Evolutionary conservation across 371 early-diverging fungal species (phyloP).

Genomic region (Cokeromyces recurvatus): DNA sequence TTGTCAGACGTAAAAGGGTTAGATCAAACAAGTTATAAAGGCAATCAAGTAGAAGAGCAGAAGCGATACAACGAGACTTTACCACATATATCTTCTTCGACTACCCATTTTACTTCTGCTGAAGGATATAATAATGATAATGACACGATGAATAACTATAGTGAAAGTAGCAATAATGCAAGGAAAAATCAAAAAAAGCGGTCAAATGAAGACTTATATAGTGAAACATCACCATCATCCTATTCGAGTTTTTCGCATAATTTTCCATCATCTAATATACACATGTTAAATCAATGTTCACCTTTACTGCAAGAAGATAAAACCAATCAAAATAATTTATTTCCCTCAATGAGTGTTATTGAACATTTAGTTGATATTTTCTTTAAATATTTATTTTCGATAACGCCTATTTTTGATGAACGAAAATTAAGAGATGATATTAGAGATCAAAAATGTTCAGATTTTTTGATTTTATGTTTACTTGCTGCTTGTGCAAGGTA

Average conservation of each 20-base stretch:
- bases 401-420: conserved; percentile 49
- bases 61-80: too few relatives aligned
- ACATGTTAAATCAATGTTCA: neutral
- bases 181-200: too few relatives aligned
- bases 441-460: conserved; percentile 23
- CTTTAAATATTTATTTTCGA: conserved; percentile 43
- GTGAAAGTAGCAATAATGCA: too few relatives aligned
- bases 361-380: conserved; percentile 52
- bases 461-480: conserved; percentile 31
- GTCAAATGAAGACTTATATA: conserved; percentile 1
- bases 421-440: conserved; percentile 24
- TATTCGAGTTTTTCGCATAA: conserved; percentile 13
- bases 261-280: conserved; percentile 8
- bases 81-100: too few relatives aligned
- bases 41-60: too few relatives aligned
- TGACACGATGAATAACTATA: too few relatives aligned
- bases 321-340: neutral
- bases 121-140: too few relatives aligned
- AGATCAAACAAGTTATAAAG: too few relatives aligned
- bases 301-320: neutral
- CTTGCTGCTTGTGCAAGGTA: conserved; percentile 43
- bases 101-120: too few relatives aligned
- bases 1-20: too few relatives aligned
- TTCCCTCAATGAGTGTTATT: conserved; percentile 40
- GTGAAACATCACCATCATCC: conserved; percentile 11